Conservation (phyloP, 208 protist genomes). For the Porcisia deanei region DNA sequence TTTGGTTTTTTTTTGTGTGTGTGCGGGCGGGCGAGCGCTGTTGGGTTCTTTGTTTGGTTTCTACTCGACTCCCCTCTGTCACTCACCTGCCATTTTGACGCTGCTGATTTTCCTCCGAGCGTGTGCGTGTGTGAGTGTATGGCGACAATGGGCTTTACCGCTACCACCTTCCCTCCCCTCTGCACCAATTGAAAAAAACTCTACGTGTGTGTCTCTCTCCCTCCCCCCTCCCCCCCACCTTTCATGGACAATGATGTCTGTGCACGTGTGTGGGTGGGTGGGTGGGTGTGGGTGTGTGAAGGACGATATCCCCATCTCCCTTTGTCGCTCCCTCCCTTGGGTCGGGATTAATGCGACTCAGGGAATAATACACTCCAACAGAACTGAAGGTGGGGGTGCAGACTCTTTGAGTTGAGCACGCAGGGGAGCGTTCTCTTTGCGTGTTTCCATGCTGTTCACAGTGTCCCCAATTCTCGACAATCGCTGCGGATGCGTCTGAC, state of each 20-base stretch:
- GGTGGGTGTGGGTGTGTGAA: no score
- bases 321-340: no score
- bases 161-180: no score
- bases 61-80: not conserved
- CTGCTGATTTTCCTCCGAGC: not conserved
- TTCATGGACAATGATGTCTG: no score
- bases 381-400: not conserved
- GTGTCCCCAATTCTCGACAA: not conserved
- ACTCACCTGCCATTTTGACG: not conserved
- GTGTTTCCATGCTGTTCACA: not conserved
- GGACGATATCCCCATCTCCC: no score
- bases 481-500: not conserved
- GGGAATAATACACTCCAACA: not conserved
- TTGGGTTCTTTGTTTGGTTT: not conserved
- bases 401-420: not conserved
- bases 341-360: not conserved
- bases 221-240: no score
- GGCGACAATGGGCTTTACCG: not conserved
- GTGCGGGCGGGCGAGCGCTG: not conserved
- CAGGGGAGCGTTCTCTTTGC: not conserved
- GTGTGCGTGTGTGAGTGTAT: constrained; percentile 2
- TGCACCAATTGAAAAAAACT: no score
- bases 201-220: no score
- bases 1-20: not conserved
- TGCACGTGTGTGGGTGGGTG: no score